Base-by-base conservation (phyloP, 2,329 filamentous ascomycete genomes). In the Alternaria gaisen region DNA sequence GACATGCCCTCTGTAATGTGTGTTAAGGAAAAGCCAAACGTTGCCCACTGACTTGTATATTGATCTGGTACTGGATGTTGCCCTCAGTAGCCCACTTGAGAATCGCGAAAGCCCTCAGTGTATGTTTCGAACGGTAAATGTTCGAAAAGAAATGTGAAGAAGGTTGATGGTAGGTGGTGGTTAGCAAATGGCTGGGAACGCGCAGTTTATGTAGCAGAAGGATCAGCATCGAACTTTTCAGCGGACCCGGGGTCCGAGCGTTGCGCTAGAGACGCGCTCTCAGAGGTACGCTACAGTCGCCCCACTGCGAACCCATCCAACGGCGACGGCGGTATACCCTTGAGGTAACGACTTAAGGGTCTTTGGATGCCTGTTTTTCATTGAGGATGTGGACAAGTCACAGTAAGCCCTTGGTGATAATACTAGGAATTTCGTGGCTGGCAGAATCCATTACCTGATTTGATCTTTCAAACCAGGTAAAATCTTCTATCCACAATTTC, bases 41-140 rank as follows among this genome's bases (percentile, higher is more conserved):
- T 72, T 78, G 77, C 77, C 77, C 76, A 78, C 77, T 78, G 71
- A 79, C 76, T 77, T 79, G 75, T 61, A 63, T 69, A 65, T 71
- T 71, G 62, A 70, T 76, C 70, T 76, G 72, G 70, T 74, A 72
- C 53, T 63, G 51, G 63, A 63, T 68, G 66, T 58, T 61, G 66
- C 71, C 72, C 73, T 75, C 75, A 73, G 72, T 75, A 73, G 69
- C 73, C 71, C 72, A 69, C 72, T 69, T 72, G 67, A 67, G 73
- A 70, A 66, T 68, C 70, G 70, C 70, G 64, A 63, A 72, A 76
- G 70, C 69, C 71, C 72, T 71, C 72, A 69, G 71, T 64, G 55
- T 59, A 51, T 62, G 58, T 61, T 59, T 70, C 68, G 68, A 72
- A 66, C 64, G 42, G 59, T 43, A 46, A 34, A 58, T 58, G 66